A percentile compares a stretch with the other conserved stretches of the same genome.
phyloP scores from a whole-genome alignment of 176 grass and related monocot species.

The Bromus sterilis region DNA sequence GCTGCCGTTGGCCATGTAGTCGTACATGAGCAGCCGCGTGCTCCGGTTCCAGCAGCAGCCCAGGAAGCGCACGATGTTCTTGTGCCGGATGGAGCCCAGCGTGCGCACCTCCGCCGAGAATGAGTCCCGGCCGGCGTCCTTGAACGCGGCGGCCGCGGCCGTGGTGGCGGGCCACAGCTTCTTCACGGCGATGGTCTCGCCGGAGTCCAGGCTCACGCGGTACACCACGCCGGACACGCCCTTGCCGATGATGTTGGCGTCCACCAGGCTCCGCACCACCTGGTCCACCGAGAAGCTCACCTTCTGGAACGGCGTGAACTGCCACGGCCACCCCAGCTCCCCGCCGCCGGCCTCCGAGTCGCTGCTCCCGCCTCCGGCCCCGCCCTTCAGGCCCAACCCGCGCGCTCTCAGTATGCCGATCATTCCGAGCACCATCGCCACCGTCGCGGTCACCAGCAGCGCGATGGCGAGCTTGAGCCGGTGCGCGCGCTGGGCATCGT shows the following conservation, averaged over 20 bases:
- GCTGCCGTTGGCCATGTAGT: slow-evolving; percentile 98
- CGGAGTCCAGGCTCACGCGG: slow-evolving; percentile 76
- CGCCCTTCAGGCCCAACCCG: slow-evolving; percentile 31
- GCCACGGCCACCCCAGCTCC: slow-evolving; percentile 88
- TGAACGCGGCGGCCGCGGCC: neutral
- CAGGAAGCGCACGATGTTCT: slow-evolving; percentile 94
- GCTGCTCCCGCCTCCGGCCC: slow-evolving; percentile 1
- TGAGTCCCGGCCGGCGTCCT: slow-evolving; percentile 59
- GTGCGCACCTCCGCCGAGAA: slow-evolving; percentile 96
- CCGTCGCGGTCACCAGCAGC: slow-evolving; percentile 72
- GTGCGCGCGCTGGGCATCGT: slow-evolving; percentile 46
- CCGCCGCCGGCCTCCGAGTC: slow-evolving; percentile 38
- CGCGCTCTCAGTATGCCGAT: slow-evolving; percentile 61
- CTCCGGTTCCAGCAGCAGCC: slow-evolving; percentile 97
- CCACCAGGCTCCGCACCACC: slow-evolving; percentile 71
- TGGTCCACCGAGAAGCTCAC: slow-evolving; percentile 87
- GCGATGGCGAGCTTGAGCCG: slow-evolving; percentile 70
- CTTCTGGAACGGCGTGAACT: slow-evolving; percentile 98
- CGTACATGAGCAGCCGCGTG: slow-evolving; percentile 87
- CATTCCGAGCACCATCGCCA: slow-evolving; percentile 85
- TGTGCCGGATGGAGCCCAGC: slow-evolving; percentile 87
- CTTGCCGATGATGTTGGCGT: slow-evolving; percentile 91
- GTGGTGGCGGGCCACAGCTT: slow-evolving; percentile 71
- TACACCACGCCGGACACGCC: slow-evolving; percentile 91
- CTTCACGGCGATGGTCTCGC: slow-evolving; percentile 91